Evolutionary conservation across 176 grass and related monocot species (phyloP), one percentile per base, ranked within the genome.

Genomic region (Otatea glauca): DNA sequence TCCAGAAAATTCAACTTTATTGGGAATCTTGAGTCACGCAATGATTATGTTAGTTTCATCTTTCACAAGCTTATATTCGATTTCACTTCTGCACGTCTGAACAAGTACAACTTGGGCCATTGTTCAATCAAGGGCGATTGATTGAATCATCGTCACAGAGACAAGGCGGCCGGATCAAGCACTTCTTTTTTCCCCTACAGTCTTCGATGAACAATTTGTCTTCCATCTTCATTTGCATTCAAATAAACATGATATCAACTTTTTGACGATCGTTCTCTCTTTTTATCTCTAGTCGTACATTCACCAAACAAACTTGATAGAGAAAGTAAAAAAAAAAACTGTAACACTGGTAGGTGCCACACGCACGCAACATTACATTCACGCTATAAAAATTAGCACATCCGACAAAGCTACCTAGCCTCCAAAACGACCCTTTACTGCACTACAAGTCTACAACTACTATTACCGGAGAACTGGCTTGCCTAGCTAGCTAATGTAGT

Each of bases 301-400:
- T 84, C 71, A 75, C 81, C 71, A 84, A 84, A 54, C 81, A 65
- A 75, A 35, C 70, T 65, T 84, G 70, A 21, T 38, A 75, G 5
- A 34, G 69, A 74, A 75, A 42, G 21, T 65, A 38, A 24, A 32
- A 49, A 72, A 17, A 20, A 6, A 18, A 44, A 14, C 2, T 15
- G 11, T 38, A 38, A 65, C 13, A 65, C 39, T 20, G 34, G 8
- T 25, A 75, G 25, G 81, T 62, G 68, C 5, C 43, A 35, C 61
- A 39, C 27, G 3, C n/a, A 54, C 7, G 43, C 54, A 73, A 35
- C 25, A 25, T 44, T 38, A 50, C 2, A 74, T 24, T 74, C 55
- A 74, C 68, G 42, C 23, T 48, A 61, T 78, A 29, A 43, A 38
- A 82, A 5, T 72, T 23, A 83, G 56, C 58, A 74, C 43, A 65